Evolutionary conservation across 176 grass and related monocot genomes (phyloP).

Genomic region (Hsuehochloa calcarea): DNA sequence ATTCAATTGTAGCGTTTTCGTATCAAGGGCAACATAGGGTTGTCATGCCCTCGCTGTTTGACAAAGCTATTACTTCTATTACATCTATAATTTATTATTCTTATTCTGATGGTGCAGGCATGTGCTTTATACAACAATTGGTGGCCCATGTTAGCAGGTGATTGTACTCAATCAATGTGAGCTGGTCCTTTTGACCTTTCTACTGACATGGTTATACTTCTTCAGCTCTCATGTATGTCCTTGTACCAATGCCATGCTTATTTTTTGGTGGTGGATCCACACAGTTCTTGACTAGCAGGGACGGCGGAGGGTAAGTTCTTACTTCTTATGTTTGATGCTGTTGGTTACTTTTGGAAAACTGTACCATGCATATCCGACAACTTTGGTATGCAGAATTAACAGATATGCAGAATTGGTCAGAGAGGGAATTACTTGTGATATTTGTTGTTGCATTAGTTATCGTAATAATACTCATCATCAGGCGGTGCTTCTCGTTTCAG

Average conservation of each 20-base stretch:
- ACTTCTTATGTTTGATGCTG: slow-evolving; percentile 5
- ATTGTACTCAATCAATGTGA: slow-evolving; percentile 8
- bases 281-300: slow-evolving; percentile 84
- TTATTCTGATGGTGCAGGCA: slow-evolving; percentile 54
- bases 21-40: not conserved
- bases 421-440: not conserved
- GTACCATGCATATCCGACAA: not conserved
- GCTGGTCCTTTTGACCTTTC: not conserved
- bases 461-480: not conserved
- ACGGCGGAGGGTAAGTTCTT: slow-evolving; percentile 74
- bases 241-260: slow-evolving; percentile 94
- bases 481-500: slow-evolving; percentile 30
- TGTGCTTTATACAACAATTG: slow-evolving; percentile 98
- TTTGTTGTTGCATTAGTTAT: not conserved
- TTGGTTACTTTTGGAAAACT: not conserved
- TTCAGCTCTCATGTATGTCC: slow-evolving; percentile 90
- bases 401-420: not conserved
- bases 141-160: slow-evolving; percentile 99
- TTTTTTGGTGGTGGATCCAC: slow-evolving; percentile 96
- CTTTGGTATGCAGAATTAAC: not conserved
- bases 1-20: not conserved
- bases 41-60: not conserved
- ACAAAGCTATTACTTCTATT: not conserved
- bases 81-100: not conserved
- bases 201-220: slow-evolving; percentile 32